A percentile compares a stretch with the other conserved stretches of the same genome.
These are phyloP conservation scores for Gaeumannomyces sp. DNA, from an alignment of 2,329 filamentous ascomycete genomes.

Conservation along the genomic window DNA sequence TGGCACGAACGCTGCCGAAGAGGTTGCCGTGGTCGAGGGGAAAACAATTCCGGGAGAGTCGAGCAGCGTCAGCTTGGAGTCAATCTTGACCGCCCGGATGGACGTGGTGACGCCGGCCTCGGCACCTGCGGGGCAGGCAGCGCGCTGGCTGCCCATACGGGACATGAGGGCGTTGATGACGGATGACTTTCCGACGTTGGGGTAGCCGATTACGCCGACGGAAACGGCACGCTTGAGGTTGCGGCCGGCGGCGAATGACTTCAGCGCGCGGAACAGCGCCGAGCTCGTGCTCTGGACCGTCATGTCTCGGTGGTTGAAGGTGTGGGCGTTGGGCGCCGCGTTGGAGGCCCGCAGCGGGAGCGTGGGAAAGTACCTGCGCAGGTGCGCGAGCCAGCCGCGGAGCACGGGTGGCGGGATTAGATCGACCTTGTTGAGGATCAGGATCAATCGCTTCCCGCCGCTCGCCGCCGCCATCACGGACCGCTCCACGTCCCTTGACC, in stretches of 20 bases:
- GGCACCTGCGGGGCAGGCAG: conserved; percentile 79
- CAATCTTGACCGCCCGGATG: conserved; percentile 84
- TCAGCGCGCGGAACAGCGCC: conserved; percentile 80
- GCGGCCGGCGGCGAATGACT: conserved; percentile 76
- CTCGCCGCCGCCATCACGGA: conserved; percentile 74
- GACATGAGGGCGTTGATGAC: conserved; percentile 90
- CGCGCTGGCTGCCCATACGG: conserved; percentile 58
- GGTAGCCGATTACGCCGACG: conserved; percentile 91
- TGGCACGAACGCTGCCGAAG: conserved; percentile 35
- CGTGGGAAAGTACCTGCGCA: conserved; percentile 86
- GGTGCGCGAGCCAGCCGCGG: conserved; percentile 75
- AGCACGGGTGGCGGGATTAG: conserved; percentile 77
- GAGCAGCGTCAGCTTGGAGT: conserved; percentile 87
- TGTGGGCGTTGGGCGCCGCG: conserved; percentile 77
- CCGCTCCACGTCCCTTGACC: conserved; percentile 85
- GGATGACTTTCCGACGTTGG: conserved; percentile 93
- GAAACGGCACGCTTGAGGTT: conserved; percentile 85
- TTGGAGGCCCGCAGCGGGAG: conserved; percentile 80
- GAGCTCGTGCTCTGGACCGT: conserved; percentile 81
- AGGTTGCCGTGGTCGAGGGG: conserved; percentile 53
- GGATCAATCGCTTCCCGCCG: conserved; percentile 79
- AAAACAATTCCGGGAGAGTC: conserved; percentile 95
- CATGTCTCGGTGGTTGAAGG: conserved; percentile 86
- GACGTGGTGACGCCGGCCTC: conserved; percentile 90
- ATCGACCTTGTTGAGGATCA: conserved; percentile 94